Conservation (phyloP, 225 moss, liverwort and hornwort species). For the Pleurozium schreberi region DNA sequence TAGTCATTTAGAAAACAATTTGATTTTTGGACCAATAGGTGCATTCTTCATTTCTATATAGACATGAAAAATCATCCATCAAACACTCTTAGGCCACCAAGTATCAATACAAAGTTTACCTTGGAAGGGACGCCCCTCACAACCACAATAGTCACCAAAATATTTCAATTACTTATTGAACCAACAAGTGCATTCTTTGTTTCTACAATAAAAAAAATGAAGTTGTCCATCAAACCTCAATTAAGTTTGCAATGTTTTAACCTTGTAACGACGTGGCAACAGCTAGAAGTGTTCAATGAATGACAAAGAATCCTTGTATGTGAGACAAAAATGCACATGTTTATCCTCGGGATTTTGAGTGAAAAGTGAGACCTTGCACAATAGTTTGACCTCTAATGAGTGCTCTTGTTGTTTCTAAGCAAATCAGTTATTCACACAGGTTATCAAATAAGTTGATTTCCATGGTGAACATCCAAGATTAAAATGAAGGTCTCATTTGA, state of each 20-base stretch:
- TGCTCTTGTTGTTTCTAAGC: too few species aligned
- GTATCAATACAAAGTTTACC: background rate
- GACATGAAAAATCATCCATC: background rate
- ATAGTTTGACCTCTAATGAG: too few species aligned
- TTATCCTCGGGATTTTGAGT: too few species aligned
- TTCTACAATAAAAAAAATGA: background rate
- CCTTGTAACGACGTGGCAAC: too few species aligned
- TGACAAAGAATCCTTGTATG: background rate
- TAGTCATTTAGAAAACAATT: background rate
- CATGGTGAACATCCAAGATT: too few species aligned
- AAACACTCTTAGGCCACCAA: background rate
- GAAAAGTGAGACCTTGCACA: too few species aligned
- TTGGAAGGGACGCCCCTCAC: rapidly evolving
- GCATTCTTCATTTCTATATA: background rate
- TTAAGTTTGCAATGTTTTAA: background rate
- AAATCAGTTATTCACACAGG: too few species aligned
- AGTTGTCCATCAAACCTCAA: background rate
- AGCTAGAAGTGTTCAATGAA: too few species aligned
- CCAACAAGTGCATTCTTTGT: background rate
- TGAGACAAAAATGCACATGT: too few species aligned
- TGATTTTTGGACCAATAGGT: background rate
- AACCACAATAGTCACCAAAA: background rate
- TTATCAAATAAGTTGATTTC: too few species aligned
- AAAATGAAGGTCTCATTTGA: background rate
- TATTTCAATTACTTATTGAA: background rate